Percentiles rank a stretch among this genome's conserved stretches.
Conservation (phyloP, 768 basidiomycete species). For the Mycena venus region DNA sequence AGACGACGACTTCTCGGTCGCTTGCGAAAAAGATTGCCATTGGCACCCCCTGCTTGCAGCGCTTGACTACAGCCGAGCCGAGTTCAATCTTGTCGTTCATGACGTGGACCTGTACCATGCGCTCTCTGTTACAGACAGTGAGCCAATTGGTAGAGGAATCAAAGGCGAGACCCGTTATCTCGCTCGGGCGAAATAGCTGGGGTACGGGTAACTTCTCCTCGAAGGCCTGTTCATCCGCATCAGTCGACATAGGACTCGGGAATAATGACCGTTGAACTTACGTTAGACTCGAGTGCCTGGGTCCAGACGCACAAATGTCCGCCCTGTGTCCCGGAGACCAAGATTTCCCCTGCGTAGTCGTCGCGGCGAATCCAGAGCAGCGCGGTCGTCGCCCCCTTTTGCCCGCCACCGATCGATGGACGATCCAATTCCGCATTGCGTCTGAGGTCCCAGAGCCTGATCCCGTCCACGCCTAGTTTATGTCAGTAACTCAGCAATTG, state of each 20-base stretch:
- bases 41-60: background rate
- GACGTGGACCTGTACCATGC: conserved; percentile 24
- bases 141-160: conserved; percentile 33
- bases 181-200: conserved; percentile 17
- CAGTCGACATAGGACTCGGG: background rate
- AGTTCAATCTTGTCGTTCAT: background rate
- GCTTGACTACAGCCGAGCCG: background rate
- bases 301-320: conserved; percentile 24
- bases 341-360: conserved; percentile 19
- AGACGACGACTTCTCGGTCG: background rate
- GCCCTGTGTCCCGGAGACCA: conserved; percentile 24
- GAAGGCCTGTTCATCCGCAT: conserved; percentile 5
- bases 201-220: conserved; percentile 14
- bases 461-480: conserved; percentile 4
- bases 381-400: conserved; percentile 15
- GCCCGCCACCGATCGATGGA: background rate
- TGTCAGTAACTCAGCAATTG: background rate
- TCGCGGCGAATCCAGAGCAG: conserved; percentile 28
- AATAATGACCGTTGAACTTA: background rate
- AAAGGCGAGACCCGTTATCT: conserved; percentile 34
- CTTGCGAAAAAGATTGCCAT: background rate
- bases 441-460: conserved; percentile 14
- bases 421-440: background rate
- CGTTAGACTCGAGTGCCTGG: background rate
- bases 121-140: conserved; percentile 22